Base-by-base conservation (phyloP, 805 yeast species). In the Priceomyces haplophilus region DNA sequence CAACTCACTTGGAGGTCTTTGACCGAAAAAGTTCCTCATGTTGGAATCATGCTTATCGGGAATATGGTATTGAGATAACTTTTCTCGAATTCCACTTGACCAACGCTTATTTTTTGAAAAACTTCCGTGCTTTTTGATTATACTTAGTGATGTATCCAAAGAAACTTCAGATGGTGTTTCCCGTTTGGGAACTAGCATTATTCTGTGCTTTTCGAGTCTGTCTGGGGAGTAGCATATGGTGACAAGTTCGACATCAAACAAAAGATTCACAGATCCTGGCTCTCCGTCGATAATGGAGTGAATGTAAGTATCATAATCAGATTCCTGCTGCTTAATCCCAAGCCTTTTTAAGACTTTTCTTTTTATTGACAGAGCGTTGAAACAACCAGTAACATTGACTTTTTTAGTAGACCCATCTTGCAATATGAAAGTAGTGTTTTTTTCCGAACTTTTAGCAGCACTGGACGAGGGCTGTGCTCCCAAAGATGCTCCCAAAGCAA, bases 1-100 rank as follows among this genome's bases (percentile, higher is more conserved):
- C 52, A 90, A 76, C 57, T 88, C 95, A 46, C 93, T 83, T 1
- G 98, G 90, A 5, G 99, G 99, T 55, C 99, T 74, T 61, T 88
- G 96, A 18, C 95, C 95, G 61, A 83, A 83, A 45, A 86, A 75
- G 42, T 68, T 72, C 43, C 78, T 69, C 52, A 75, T 47, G 2
- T 60, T 54, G 33, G 51, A 53, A 8, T 37, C 25, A 18, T 36
- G 43, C 13, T 38, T 40, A 16, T 56, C 65, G 7, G 62, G 54
- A 7, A 55, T 47, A 41, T 55, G 64, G 40, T 48, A 54, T 38
- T 57, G 58, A 34, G 52, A 52, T 13, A 52, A 40, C 30, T 50
- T 47, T n/a, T 54, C 55, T n/a, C 49, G 48, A 20, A 47, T 50
- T 7, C 47, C 44, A 34, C 45, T 38, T 25, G 49, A 39, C 21